These are phyloP conservation scores for Pythium sukuiense DNA, from an alignment of 352 stramenopile species.

Conservation along the genomic window DNA sequence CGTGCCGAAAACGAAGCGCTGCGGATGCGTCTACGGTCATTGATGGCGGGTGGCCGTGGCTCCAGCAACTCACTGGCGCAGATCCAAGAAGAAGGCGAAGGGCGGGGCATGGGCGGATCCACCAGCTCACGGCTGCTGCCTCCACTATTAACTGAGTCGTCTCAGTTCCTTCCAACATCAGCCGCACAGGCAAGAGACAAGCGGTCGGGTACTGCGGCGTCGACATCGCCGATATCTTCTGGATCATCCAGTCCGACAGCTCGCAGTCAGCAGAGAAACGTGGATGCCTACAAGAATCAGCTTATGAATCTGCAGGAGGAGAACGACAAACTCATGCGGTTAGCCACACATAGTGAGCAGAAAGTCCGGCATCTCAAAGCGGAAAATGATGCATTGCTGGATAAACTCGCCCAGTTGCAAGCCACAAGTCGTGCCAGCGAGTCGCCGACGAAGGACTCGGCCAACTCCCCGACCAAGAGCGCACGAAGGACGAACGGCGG, in stretches of 20 bases:
- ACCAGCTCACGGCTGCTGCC: conserved; percentile 38
- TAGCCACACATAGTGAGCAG: conserved; percentile 30
- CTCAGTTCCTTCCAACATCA: conserved; percentile 23
- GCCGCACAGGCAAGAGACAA: conserved; percentile 4
- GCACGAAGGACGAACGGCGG: background rate
- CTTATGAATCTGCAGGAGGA: conserved; percentile 60
- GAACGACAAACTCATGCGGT: conserved; percentile 51
- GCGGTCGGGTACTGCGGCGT: conserved; percentile 4
- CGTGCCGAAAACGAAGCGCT: conserved; percentile 59
- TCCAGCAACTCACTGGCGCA: conserved; percentile 14
- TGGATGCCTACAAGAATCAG: conserved; percentile 50
- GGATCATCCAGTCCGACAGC: conserved; percentile 23
- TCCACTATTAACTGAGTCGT: conserved; percentile 24
- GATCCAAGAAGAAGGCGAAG: conserved; percentile 13
- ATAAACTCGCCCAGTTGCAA: conserved; percentile 22
- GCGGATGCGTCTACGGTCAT: conserved; percentile 44
- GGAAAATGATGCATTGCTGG: conserved; percentile 50
- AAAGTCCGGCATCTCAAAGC: conserved; percentile 36
- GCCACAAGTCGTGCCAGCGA: conserved; percentile 8
- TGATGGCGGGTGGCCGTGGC: conserved; percentile 14
- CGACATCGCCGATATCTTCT: conserved; percentile 15
- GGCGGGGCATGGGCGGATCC: conserved; percentile 11
- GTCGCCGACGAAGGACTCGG: conserved; percentile 22
- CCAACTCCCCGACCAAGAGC: conserved; percentile 23
- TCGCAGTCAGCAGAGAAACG: conserved; percentile 12